Evolutionary conservation across 768 basidiomycete genomes (phyloP).

Genomic region (Tulasnella sp.): DNA sequence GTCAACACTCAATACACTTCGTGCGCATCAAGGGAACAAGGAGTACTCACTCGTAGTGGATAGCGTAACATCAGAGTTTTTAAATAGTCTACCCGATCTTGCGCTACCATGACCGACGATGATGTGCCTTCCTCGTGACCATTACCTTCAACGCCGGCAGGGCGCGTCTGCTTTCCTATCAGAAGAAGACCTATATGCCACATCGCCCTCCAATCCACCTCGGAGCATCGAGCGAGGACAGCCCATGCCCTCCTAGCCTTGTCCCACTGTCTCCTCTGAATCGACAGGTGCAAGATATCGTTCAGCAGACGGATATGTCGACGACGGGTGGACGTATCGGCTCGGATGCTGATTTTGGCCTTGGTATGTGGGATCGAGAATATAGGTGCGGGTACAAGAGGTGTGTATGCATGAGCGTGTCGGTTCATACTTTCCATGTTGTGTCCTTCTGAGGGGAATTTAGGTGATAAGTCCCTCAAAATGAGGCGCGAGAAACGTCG

Average conservation of each 20-base stretch:
- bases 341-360: neutral
- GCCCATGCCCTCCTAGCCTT: slow-evolving; percentile 63
- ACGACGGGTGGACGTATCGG: neutral
- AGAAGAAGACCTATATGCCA: slow-evolving; percentile 58
- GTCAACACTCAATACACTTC: neutral
- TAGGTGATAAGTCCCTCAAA: neutral
- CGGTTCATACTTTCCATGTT: neutral
- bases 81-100: slow-evolving; percentile 25
- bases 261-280: slow-evolving; percentile 52
- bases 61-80: slow-evolving; percentile 65
- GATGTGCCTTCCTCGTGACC: slow-evolving; percentile 22
- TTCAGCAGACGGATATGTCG: slow-evolving; percentile 58
- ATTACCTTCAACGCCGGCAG: slow-evolving; percentile 21
- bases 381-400: neutral
- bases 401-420: neutral
- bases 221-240: slow-evolving; percentile 64
- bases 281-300: slow-evolving; percentile 59
- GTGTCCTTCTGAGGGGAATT: too few species aligned
- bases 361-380: neutral
- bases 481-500: neutral
- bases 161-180: neutral
- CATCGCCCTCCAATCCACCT: slow-evolving; percentile 59
- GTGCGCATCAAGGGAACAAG: slow-evolving; percentile 3
- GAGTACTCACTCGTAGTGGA: slow-evolving; percentile 46
- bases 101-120: slow-evolving; percentile 19